A percentile compares a stretch with the other conserved stretches of the same genome.
phyloP scores from a whole-genome alignment of 2,329 filamentous ascomycete genomes.

The Diaporthe sp. region DNA sequence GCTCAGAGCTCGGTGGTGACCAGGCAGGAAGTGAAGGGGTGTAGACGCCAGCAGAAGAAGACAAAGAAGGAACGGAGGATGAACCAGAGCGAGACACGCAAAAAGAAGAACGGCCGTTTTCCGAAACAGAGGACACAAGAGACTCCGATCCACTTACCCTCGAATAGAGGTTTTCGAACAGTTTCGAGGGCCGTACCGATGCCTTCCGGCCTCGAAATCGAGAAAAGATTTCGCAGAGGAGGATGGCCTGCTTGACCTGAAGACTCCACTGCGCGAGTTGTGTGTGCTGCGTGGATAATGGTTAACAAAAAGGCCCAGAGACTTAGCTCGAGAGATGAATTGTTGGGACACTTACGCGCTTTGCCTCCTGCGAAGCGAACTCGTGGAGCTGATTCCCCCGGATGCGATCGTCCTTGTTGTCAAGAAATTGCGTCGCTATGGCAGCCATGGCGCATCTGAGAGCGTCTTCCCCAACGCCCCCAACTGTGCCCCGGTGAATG shows the following conservation, averaged over 20 bases:
- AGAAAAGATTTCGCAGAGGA: slow-evolving; percentile 69
- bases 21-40: slow-evolving; percentile 38
- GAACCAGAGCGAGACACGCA: slow-evolving; percentile 45
- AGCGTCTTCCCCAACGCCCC: slow-evolving; percentile 59
- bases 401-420: slow-evolving; percentile 63
- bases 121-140: slow-evolving; percentile 50
- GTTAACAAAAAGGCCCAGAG: too few relatives aligned
- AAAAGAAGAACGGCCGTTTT: slow-evolving; percentile 50
- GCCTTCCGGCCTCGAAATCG: slow-evolving; percentile 68
- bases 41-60: slow-evolving; percentile 40
- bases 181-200: slow-evolving; percentile 61
- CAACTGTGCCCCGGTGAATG: slow-evolving; percentile 63
- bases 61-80: slow-evolving; percentile 45
- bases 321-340: neutral
- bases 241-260: slow-evolving; percentile 66
- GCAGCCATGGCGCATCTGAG: slow-evolving; percentile 70
- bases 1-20: slow-evolving; percentile 36
- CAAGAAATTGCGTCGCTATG: slow-evolving; percentile 66
- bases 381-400: slow-evolving; percentile 66
- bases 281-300: slow-evolving; percentile 34
- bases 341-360: slow-evolving; percentile 59
- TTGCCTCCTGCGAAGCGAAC: slow-evolving; percentile 64
- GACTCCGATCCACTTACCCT: slow-evolving; percentile 61
- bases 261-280: slow-evolving; percentile 65
- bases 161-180: slow-evolving; percentile 66